Conservation (phyloP, 371 early-diverging fungal species). For the Mucor saturninus region DNA sequence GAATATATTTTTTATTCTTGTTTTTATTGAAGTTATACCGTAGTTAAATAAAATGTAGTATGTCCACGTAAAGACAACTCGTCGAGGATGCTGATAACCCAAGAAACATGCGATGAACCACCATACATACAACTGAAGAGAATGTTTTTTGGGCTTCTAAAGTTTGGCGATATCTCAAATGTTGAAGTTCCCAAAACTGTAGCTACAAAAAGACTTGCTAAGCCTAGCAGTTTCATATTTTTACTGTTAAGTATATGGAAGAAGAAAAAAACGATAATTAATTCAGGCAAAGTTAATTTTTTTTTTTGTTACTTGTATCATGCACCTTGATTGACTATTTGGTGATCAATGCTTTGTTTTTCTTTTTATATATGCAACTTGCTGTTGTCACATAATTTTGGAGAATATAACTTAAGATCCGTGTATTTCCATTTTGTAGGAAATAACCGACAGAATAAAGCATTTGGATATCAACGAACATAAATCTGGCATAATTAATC, state of each 20-base stretch:
- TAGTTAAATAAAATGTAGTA: constrained; percentile 11
- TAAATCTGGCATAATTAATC: too few species aligned
- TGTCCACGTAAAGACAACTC: constrained; percentile 26
- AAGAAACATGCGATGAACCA: constrained; percentile 23
- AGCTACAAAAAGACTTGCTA: background rate
- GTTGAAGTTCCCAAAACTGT: background rate
- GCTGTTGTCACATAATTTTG: too few species aligned
- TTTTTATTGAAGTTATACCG: constrained; percentile 7
- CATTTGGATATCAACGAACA: too few species aligned
- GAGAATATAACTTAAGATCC: too few species aligned
- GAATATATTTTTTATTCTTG: background rate
- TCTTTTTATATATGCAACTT: too few species aligned
- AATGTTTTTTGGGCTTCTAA: constrained; percentile 19
- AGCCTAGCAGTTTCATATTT: too few species aligned
- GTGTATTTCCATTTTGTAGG: too few species aligned
- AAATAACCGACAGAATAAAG: too few species aligned
- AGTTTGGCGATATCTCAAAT: background rate
- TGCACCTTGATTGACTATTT: too few species aligned
- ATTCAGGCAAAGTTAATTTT: background rate
- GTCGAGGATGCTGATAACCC: constrained; percentile 25
- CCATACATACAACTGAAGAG: constrained; percentile 16
- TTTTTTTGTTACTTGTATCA: background rate
- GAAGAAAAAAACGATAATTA: too few species aligned
- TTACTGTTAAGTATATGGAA: too few species aligned
- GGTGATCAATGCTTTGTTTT: too few species aligned